Percentiles rank a stretch among this genome's conserved stretches.
Evolutionary conservation across 352 stramenopile species (phyloP).

Genomic region (Globisporangium radiosum): DNA sequence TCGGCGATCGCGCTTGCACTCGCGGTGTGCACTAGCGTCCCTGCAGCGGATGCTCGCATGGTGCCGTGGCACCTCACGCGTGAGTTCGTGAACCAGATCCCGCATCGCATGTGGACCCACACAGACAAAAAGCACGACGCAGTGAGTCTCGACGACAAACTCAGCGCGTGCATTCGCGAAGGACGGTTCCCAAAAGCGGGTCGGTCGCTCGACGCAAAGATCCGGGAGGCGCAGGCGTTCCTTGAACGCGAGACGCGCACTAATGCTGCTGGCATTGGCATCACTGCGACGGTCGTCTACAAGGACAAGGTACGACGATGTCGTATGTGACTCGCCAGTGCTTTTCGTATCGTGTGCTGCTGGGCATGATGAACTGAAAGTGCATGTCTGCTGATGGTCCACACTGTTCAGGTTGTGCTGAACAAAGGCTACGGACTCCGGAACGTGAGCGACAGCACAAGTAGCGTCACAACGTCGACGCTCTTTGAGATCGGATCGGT

Average conservation of each 20-base stretch:
- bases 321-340: not conserved
- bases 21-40: too few species aligned
- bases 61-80: too few species aligned
- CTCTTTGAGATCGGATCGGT: slow-evolving; percentile 69
- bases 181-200: slow-evolving; percentile 28
- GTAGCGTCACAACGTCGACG: slow-evolving; percentile 26
- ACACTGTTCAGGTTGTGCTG: slow-evolving; percentile 17
- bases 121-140: too few species aligned
- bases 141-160: not conserved
- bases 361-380: slow-evolving; percentile 9
- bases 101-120: too few species aligned
- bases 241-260: slow-evolving; percentile 26
- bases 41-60: too few species aligned
- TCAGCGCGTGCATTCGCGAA: slow-evolving; percentile 18
- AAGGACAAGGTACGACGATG: slow-evolving; percentile 24
- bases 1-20: too few species aligned
- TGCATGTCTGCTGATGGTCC: not conserved
- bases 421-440: slow-evolving; percentile 36
- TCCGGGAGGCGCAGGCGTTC: slow-evolving; percentile 32
- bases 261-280: slow-evolving; percentile 29
- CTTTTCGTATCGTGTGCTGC: too few species aligned
- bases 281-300: slow-evolving; percentile 40
- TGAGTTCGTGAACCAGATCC: too few species aligned
- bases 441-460: slow-evolving; percentile 24
- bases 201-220: slow-evolving; percentile 35